Conservation (phyloP, 164 flowering plant species). For the Magnolia sinica region DNA sequence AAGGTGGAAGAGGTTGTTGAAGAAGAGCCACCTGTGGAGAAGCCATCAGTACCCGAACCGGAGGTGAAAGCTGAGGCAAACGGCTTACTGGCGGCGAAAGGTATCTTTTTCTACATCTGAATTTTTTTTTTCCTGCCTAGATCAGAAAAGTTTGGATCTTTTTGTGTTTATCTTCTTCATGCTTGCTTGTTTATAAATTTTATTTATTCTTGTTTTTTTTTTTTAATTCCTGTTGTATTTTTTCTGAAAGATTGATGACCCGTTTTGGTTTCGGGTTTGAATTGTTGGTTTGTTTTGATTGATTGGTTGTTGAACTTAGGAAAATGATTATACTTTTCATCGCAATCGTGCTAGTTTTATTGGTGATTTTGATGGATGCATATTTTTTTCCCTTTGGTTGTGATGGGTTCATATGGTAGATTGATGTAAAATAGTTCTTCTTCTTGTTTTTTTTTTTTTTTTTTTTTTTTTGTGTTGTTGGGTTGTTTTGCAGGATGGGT, state of each 20-base stretch:
- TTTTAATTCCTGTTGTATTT: not conserved
- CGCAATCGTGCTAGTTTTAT: not conserved
- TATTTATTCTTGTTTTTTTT: not conserved
- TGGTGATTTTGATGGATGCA: not conserved
- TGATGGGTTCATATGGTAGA: not conserved
- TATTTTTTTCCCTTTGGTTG: not conserved
- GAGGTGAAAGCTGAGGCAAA: constrained; percentile 15
- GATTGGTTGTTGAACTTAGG: not conserved
- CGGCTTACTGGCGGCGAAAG: constrained; percentile 16
- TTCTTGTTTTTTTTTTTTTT: no score
- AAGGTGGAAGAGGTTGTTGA: constrained; percentile 9
- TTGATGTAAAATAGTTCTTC: not conserved
- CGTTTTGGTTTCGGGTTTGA: not conserved
- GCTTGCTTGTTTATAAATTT: not conserved
- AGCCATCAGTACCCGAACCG: constrained; percentile 9
- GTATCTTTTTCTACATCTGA: constrained; percentile 21
- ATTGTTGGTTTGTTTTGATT: not conserved
- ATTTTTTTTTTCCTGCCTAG: not conserved
- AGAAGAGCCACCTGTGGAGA: constrained; percentile 1
- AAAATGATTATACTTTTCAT: not conserved
- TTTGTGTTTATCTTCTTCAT: not conserved
- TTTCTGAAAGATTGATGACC: not conserved
- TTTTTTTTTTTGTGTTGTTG: not conserved
- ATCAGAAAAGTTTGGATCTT: not conserved
- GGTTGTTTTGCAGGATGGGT: not conserved